A percentile compares a stretch with the other conserved stretches of the same genome.
Evolutionary conservation across 2,329 filamentous ascomycete genomes (phyloP).

Genomic region (Trichoderma koningiopsis): DNA sequence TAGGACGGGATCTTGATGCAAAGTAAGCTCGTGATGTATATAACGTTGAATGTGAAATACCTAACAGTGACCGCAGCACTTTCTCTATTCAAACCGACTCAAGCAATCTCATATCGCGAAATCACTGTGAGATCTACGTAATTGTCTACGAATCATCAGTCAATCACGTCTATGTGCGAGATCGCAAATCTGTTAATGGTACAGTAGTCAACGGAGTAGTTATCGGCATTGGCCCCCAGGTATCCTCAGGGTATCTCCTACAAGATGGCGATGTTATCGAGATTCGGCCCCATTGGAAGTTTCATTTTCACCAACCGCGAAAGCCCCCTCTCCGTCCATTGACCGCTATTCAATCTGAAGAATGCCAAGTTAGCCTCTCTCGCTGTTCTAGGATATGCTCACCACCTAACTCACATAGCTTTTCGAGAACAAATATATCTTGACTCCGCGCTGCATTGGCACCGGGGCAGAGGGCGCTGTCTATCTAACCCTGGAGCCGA

Average conservation of each 20-base stretch:
- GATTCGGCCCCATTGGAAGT: conserved; percentile 44
- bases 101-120: conserved; percentile 50
- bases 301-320: conserved; percentile 38
- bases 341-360: conserved; percentile 37
- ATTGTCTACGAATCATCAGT: conserved; percentile 51
- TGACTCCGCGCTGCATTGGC: conserved; percentile 43
- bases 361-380: conserved; percentile 36
- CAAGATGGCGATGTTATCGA: conserved; percentile 53
- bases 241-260: conserved; percentile 51
- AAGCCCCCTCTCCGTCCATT: conserved; percentile 33
- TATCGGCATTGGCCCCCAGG: conserved; percentile 44
- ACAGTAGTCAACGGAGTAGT: conserved; percentile 53
- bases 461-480: conserved; percentile 43
- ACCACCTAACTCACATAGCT: conserved; percentile 30
- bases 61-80: conserved; percentile 35
- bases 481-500: conserved; percentile 48
- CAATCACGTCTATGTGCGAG: conserved; percentile 57
- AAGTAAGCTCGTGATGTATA: conserved; percentile 35
- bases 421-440: conserved; percentile 39
- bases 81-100: conserved; percentile 43
- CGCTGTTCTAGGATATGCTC: neutral
- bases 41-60: neutral
- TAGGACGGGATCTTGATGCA: conserved; percentile 40
- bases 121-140: conserved; percentile 59
- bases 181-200: conserved; percentile 56